A percentile compares a stretch with the other conserved stretches of the same genome.
Evolutionary conservation across 768 basidiomycete genomes (phyloP).

Genomic region (Kwoniella europaea): DNA sequence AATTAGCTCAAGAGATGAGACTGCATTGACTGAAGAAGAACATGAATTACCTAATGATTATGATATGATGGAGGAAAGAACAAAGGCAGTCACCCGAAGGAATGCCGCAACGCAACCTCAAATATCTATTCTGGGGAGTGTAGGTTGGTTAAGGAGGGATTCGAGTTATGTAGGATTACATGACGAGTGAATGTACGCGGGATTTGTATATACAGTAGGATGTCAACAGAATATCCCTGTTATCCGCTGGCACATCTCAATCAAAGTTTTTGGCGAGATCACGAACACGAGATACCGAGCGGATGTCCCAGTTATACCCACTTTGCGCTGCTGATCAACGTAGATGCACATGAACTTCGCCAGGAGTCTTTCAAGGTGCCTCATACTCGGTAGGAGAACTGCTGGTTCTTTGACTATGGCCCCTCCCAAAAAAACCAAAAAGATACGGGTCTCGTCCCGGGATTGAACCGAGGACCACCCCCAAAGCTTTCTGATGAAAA

Average conservation of each 20-base stretch:
- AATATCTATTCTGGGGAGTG: not conserved
- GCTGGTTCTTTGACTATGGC: too few species aligned
- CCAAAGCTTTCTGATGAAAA: constrained; percentile 29
- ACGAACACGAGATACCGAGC: too few species aligned
- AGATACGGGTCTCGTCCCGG: constrained; percentile 31
- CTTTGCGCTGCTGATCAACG: too few species aligned
- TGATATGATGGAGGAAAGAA: not conserved
- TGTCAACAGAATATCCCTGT: too few species aligned
- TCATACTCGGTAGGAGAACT: too few species aligned
- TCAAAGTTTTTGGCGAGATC: too few species aligned
- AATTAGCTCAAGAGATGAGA: not conserved
- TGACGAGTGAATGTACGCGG: not conserved
- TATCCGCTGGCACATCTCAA: too few species aligned
- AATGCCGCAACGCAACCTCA: not conserved
- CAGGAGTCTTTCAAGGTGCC: too few species aligned
- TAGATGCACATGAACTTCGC: too few species aligned
- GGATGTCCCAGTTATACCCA: too few species aligned
- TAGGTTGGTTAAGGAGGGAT: not conserved
- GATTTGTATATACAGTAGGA: not conserved
- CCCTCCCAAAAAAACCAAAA: constrained; percentile 9
- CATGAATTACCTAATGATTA: not conserved
- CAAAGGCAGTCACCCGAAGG: not conserved
- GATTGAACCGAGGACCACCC: constrained; percentile 34
- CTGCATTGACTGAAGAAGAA: not conserved
- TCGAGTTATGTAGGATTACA: constrained; percentile 5